These are phyloP conservation scores for Cotoneaster glaucophyllus DNA, from an alignment of 306 rosid genomes.

Conservation along the genomic window DNA sequence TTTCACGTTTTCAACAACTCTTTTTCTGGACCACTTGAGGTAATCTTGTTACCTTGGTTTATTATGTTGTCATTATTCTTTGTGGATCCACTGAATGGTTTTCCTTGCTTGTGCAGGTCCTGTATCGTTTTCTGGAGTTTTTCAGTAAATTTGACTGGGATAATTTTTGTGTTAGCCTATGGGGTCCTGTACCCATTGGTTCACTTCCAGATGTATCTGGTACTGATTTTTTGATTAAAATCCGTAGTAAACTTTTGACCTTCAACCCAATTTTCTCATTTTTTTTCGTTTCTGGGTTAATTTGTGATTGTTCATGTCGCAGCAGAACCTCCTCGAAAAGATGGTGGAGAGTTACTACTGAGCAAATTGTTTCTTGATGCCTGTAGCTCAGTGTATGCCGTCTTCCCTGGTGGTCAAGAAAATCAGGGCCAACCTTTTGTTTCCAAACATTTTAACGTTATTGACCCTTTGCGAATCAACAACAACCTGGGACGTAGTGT, in stretches of 20 bases:
- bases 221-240: slow-evolving; percentile 24
- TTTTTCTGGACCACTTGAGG: slow-evolving; percentile 99
- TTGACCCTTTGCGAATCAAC: slow-evolving; percentile 93
- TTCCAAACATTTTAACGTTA: slow-evolving; percentile 91
- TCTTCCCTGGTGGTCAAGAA: slow-evolving; percentile 75
- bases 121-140: slow-evolving; percentile 89
- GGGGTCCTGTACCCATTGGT: slow-evolving; percentile 92
- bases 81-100: slow-evolving; percentile 13
- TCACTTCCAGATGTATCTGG: slow-evolving; percentile 98
- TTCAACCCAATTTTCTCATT: slow-evolving; percentile 9
- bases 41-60: slow-evolving; percentile 19
- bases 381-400: slow-evolving; percentile 81
- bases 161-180: slow-evolving; percentile 84
- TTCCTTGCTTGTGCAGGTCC: slow-evolving; percentile 51
- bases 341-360: slow-evolving; percentile 87
- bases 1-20: slow-evolving; percentile 93
- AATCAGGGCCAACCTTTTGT: slow-evolving; percentile 81
- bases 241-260: not conserved
- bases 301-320: slow-evolving; percentile 18
- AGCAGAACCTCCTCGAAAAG: slow-evolving; percentile 96
- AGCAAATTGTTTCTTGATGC: slow-evolving; percentile 72
- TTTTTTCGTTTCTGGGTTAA: not conserved
- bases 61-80: slow-evolving; percentile 14
- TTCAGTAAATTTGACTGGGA: slow-evolving; percentile 99
- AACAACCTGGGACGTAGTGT: slow-evolving; percentile 99